These are phyloP conservation scores for Porogramme epimiltina DNA, from an alignment of 1,284 basidiomycete species.

Conservation along the genomic window DNA sequence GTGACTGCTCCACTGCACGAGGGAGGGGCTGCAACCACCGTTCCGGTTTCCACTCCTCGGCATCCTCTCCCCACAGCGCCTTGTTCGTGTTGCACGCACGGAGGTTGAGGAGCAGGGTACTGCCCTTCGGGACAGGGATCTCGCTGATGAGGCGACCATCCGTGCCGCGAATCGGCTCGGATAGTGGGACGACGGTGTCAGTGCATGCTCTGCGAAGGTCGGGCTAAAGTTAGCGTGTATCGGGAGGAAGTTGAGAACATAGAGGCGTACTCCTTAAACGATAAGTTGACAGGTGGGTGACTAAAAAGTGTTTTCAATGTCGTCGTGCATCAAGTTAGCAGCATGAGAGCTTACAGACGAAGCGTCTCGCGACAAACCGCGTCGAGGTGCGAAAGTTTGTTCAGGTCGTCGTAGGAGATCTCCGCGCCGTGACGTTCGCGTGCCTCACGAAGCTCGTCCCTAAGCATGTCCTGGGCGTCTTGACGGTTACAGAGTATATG, in stretches of 20 bases:
- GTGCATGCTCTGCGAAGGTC: conserved; percentile 16
- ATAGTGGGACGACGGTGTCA: conserved; percentile 26
- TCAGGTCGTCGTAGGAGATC: conserved; percentile 29
- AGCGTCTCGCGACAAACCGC: conserved; percentile 34
- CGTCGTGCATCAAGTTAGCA: neutral
- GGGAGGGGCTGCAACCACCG: conserved; percentile 30
- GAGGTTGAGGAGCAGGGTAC: conserved; percentile 48
- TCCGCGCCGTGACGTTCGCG: conserved; percentile 30
- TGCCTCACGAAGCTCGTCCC: conserved; percentile 26
- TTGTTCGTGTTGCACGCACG: conserved; percentile 44
- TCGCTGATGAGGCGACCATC: conserved; percentile 37
- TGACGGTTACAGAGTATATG: conserved; percentile 16
- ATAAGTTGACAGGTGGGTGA: neutral
- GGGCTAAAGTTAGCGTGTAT: neutral
- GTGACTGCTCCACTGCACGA: conserved; percentile 13
- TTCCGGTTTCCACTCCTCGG: conserved; percentile 47
- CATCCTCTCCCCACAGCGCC: conserved; percentile 58
- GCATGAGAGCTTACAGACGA: conserved; percentile 4
- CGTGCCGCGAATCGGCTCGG: conserved; percentile 20
- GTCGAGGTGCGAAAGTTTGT: conserved; percentile 31
- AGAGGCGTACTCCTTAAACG: neutral
- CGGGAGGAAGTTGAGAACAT: neutral
- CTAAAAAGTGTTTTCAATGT: neutral
- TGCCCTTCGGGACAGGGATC: conserved; percentile 46
- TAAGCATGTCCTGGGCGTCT: conserved; percentile 13